Evolutionary conservation across 495 filamentous ascomycete species (phyloP).

Genomic region (Podospora pseudoanserina): DNA sequence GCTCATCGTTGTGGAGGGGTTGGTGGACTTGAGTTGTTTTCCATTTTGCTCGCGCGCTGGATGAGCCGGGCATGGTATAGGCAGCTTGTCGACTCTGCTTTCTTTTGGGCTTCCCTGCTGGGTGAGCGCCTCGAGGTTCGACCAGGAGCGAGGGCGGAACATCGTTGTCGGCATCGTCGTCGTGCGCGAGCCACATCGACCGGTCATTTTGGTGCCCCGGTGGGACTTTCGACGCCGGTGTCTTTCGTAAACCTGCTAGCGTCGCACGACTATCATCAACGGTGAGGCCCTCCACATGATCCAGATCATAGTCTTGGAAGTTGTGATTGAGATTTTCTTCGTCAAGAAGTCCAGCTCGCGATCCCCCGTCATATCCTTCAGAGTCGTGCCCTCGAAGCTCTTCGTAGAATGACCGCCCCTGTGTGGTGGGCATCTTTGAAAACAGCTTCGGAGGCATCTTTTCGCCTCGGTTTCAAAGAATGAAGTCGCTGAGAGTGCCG

Average conservation of each 20-base stretch:
- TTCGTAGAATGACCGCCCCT: conserved; percentile 68
- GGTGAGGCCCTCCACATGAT: conserved; percentile 55
- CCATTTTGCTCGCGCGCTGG: conserved; percentile 62
- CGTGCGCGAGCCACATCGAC: conserved; percentile 39
- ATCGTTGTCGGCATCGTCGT: conserved; percentile 84
- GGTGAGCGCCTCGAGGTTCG: conserved; percentile 47
- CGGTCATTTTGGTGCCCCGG: conserved; percentile 13
- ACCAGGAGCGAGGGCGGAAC: conserved; percentile 86
- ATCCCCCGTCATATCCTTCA: conserved; percentile 53
- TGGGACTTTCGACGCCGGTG: background rate
- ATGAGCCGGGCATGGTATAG: conserved; percentile 45
- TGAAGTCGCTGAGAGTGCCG: background rate
- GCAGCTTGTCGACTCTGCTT: conserved; percentile 20
- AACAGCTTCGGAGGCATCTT: conserved; percentile 73
- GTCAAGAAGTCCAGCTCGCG: conserved; percentile 64
- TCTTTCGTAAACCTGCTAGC: conserved; percentile 38
- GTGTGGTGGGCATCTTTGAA: conserved; percentile 63
- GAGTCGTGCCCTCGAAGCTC: conserved; percentile 61
- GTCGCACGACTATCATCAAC: conserved; percentile 63
- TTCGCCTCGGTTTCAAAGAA: conserved; percentile 1
- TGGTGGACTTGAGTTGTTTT: conserved; percentile 61
- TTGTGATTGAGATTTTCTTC: conserved; percentile 63
- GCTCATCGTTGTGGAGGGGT: conserved; percentile 51
- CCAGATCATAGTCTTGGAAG: conserved; percentile 70
- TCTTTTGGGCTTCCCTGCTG: conserved; percentile 6